Percentiles rank a stretch among this genome's conserved stretches.
These are phyloP conservation scores for Ambrosiella beaveri DNA, from an alignment of 2,329 filamentous ascomycete species.

Conservation along the genomic window DNA sequence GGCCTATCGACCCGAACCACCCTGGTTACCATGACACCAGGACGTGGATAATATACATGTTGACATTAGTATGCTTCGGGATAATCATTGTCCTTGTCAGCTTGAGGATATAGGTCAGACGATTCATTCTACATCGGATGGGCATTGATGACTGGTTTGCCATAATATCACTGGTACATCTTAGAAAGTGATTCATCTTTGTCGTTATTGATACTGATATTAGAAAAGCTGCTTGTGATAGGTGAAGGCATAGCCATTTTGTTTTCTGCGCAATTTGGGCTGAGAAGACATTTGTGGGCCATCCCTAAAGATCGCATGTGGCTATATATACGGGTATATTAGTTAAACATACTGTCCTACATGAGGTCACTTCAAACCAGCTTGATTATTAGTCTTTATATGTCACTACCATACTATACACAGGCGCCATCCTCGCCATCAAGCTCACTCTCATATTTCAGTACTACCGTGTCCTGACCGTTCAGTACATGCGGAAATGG, in stretches of 20 bases:
- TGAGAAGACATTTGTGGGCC: constrained; percentile 14
- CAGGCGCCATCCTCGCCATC: constrained; percentile 17
- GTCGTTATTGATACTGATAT: neutral
- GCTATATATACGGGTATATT: constrained; percentile 12
- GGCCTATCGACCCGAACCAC: neutral
- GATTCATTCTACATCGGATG: constrained; percentile 16
- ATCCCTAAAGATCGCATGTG: neutral
- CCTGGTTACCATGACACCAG: constrained; percentile 8
- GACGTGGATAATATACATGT: constrained; percentile 13
- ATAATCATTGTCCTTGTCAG: constrained; percentile 15
- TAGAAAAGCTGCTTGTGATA: constrained; percentile 1
- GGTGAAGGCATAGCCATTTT: constrained; percentile 1
- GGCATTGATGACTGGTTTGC: constrained; percentile 18
- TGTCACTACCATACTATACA: constrained; percentile 20
- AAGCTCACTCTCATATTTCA: constrained; percentile 23
- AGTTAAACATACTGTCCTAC: neutral
- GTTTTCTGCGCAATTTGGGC: constrained; percentile 12
- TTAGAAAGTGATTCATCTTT: neutral
- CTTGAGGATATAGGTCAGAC: constrained; percentile 16
- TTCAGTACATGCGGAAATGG: constrained; percentile 17
- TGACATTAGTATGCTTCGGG: constrained; percentile 14
- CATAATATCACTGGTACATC: constrained; percentile 16
- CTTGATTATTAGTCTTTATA: constrained; percentile 17
- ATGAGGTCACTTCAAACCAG: neutral
- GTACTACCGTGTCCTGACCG: constrained; percentile 21